Conservation (phyloP, 164 flowering plant species). For the Aristolochia californica region DNA sequence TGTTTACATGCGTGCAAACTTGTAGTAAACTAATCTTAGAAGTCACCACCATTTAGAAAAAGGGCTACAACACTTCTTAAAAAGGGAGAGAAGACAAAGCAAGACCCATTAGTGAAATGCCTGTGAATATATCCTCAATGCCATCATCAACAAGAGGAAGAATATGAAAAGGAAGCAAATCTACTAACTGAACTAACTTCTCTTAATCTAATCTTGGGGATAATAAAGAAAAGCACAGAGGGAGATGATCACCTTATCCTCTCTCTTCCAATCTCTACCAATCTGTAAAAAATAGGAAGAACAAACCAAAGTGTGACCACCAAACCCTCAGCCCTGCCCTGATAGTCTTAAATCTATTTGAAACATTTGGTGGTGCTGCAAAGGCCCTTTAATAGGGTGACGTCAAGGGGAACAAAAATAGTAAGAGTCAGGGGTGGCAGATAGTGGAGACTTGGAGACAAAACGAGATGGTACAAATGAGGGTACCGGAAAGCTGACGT, state of each 20-base stretch:
- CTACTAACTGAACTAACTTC: slow-evolving; percentile 5
- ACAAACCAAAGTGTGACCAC: background rate
- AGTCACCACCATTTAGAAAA: slow-evolving; percentile 17
- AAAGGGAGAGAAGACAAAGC: slow-evolving; percentile 9
- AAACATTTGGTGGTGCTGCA: background rate
- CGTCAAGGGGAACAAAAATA: slow-evolving; percentile 1
- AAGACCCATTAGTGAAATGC: background rate
- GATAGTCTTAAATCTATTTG: background rate
- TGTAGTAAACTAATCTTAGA: slow-evolving; percentile 3
- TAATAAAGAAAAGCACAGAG: background rate
- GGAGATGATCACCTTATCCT: slow-evolving; percentile 33
- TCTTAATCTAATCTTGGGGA: background rate
- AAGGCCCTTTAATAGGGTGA: background rate
- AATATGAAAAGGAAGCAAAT: background rate
- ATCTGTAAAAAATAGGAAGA: background rate
- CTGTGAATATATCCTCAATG: background rate
- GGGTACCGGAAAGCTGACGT: slow-evolving; percentile 5
- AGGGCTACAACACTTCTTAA: background rate
- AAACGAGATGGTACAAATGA: slow-evolving; percentile 6
- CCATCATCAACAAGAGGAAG: background rate
- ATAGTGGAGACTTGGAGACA: slow-evolving; percentile 5
- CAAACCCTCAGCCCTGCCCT: background rate
- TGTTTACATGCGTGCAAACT: slow-evolving; percentile 4
- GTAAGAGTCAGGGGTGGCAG: background rate
- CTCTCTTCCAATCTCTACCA: slow-evolving; percentile 18